Percentiles rank a stretch among this genome's conserved stretches.
These are phyloP conservation scores for Yamadazyma membranifaciens DNA, from an alignment of 1,139 yeast species.

Conservation along the genomic window DNA sequence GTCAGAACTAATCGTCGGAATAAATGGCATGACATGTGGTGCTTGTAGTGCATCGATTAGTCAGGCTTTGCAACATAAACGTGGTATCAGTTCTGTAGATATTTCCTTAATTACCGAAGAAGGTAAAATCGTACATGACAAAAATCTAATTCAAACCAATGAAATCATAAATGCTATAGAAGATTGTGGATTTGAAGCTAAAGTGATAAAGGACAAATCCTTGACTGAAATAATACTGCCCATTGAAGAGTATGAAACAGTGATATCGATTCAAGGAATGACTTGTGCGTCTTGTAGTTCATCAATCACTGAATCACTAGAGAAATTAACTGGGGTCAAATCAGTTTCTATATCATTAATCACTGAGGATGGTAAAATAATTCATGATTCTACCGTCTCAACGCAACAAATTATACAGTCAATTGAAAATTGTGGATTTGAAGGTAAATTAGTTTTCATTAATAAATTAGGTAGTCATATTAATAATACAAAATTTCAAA, in stretches of 20 bases:
- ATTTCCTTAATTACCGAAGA: slow-evolving; percentile 40
- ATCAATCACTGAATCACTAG: slow-evolving; percentile 30
- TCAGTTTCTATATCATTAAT: slow-evolving; percentile 32
- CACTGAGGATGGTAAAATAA: slow-evolving; percentile 34
- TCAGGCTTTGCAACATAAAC: slow-evolving; percentile 19
- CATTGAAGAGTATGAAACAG: slow-evolving; percentile 3
- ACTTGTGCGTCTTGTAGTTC: slow-evolving; percentile 45
- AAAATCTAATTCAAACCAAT: slow-evolving; percentile 4
- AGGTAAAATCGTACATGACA: slow-evolving; percentile 26
- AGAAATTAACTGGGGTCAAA: slow-evolving; percentile 22
- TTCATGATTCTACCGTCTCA: slow-evolving; percentile 17
- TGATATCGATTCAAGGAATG: slow-evolving; percentile 25
- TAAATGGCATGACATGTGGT: slow-evolving; percentile 42
- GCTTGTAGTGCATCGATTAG: slow-evolving; percentile 34
- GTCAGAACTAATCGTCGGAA: slow-evolving; percentile 9
- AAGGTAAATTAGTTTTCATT: slow-evolving; percentile 16
- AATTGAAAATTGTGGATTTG: slow-evolving; percentile 40
- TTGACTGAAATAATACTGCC: not conserved
- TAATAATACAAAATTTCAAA: slow-evolving; percentile 17
- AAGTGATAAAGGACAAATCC: slow-evolving; percentile 9
- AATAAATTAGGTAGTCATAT: not conserved
- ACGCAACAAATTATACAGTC: slow-evolving; percentile 16
- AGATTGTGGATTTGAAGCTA: slow-evolving; percentile 42
- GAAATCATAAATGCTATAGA: slow-evolving; percentile 27
- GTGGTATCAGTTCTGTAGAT: slow-evolving; percentile 26